Evolutionary conservation across 192 early-diverging fungal genomes (phyloP).

Genomic region (Oehlia diaphana): DNA sequence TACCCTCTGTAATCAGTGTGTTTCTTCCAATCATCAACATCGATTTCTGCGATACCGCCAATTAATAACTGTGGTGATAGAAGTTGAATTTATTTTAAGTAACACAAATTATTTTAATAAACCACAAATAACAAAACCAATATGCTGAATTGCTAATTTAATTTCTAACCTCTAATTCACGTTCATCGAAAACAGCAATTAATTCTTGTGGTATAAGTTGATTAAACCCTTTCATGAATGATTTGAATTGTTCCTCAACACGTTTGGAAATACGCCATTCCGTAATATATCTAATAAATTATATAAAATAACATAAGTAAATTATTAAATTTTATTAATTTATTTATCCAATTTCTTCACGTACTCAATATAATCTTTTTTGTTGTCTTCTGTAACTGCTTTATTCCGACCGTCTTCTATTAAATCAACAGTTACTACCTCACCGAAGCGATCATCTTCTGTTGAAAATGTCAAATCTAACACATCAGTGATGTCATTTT

Average conservation of each 20-base stretch:
- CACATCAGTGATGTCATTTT: constrained; percentile 87
- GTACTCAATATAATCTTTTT: constrained; percentile 90
- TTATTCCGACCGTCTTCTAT: constrained; percentile 87
- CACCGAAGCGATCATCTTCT: constrained; percentile 94
- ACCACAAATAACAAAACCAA: background rate
- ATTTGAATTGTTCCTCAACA: constrained; percentile 94
- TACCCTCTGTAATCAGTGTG: constrained; percentile 97
- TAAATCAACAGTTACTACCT: constrained; percentile 83
- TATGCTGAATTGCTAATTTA: background rate
- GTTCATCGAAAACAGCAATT: constrained; percentile 95
- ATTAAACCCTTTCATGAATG: constrained; percentile 94
- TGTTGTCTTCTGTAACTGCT: constrained; percentile 95
- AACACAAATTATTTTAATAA: background rate
- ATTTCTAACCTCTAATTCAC: constrained; percentile 75
- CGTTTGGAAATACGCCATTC: constrained; percentile 88
- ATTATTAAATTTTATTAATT: no score
- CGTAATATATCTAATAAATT: constrained; percentile 57
- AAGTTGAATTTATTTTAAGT: background rate
- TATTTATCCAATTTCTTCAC: background rate
- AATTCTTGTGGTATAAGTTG: constrained; percentile 95
- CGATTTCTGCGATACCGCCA: constrained; percentile 95
- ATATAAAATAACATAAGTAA: constrained; percentile 21
- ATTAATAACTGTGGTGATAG: constrained; percentile 68
- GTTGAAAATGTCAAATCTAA: constrained; percentile 88
- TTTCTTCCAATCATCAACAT: constrained; percentile 99